Base-by-base conservation (phyloP, 2,329 filamentous ascomycete species). In the Diaporthe amygdali region DNA sequence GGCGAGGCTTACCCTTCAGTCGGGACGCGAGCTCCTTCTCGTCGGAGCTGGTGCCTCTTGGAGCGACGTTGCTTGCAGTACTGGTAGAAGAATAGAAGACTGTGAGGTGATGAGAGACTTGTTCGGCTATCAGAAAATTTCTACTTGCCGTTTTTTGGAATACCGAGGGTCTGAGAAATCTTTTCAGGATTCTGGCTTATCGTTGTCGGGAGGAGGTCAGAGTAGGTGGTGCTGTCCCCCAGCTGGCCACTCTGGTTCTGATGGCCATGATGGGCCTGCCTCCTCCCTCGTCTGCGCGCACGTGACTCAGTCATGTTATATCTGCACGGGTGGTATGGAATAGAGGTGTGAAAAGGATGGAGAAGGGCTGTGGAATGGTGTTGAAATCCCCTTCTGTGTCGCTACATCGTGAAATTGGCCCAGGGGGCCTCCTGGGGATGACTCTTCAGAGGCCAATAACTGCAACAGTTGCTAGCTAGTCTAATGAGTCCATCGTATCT, bases 121-220 rank as follows among this genome's bases (percentile, higher is more conserved):
- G 7, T n/a, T 9, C 3, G 2, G 8, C 14, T 1, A 0, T 37
- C 7, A 1, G 6, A 20, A 5, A 1, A n/a, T 4, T 2, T 44
- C 5, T 32, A 0, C 52, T 1, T 5, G 59, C 66, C 66, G 30
- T 68, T 59, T 30, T 68, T 41, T 17, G 51, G 8, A 12, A 56
- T 54, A 7, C 66, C 66, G 15, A 68, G 52, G 1, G 52, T 59
- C 37, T 51, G 52, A 12, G 66, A 30, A 8, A 68, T 52, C 66
- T 68, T 68, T 7, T n/a, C 44, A 10, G 66, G 41, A 20, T 49
- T 44, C 41, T 66, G 46, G 52, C 12, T 52, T 20, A 54, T 51
- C 10, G 52, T 49, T 14, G 68, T 55, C 14, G 34, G 49, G n/a
- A 66, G 41, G 22, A 68, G 63, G 22, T 68, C 63, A 12, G 47